Conservation (phyloP, 306 rosid species). For the Dalbergia oliveri region DNA sequence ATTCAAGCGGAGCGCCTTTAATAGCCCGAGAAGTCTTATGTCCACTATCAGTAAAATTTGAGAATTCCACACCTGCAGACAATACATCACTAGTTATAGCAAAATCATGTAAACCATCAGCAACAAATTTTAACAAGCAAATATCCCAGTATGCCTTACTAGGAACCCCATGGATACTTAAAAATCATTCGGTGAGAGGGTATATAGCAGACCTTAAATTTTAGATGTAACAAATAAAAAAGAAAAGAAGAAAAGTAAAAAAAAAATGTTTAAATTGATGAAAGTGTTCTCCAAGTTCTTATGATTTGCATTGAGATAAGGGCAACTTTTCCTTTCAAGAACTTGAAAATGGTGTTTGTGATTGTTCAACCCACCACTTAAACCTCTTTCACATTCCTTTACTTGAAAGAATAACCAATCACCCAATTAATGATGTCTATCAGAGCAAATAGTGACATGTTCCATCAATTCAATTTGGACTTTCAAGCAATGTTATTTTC, state of each 20-base stretch:
- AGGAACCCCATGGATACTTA: conserved; percentile 22
- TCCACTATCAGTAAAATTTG: conserved; percentile 58
- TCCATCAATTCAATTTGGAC: neutral
- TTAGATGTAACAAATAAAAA: conserved; percentile 7
- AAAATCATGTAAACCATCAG: conserved; percentile 34
- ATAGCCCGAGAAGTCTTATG: conserved; percentile 72
- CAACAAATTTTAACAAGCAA: conserved; percentile 28
- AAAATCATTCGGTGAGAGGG: conserved; percentile 26
- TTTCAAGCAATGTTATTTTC: conserved; percentile 7
- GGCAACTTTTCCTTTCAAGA: conserved; percentile 28
- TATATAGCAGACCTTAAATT: conserved; percentile 23
- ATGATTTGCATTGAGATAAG: conserved; percentile 18
- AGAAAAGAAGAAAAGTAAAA: neutral
- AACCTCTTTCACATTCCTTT: conserved; percentile 12
- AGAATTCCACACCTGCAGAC: conserved; percentile 60
- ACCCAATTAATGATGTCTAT: conserved; percentile 19
- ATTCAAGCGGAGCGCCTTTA: conserved; percentile 86
- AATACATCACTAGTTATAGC: conserved; percentile 34
- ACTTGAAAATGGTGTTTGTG: conserved; percentile 23
- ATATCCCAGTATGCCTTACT: conserved; percentile 28
- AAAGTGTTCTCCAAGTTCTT: conserved; percentile 29
- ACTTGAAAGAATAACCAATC: conserved; percentile 21
- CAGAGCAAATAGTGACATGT: conserved; percentile 22
- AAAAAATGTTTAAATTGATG: neutral
- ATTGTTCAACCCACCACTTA: conserved; percentile 22